A percentile compares a stretch with the other conserved stretches of the same genome.
Conservation (phyloP, 805 yeast species). For the Ogataea philodendri region DNA sequence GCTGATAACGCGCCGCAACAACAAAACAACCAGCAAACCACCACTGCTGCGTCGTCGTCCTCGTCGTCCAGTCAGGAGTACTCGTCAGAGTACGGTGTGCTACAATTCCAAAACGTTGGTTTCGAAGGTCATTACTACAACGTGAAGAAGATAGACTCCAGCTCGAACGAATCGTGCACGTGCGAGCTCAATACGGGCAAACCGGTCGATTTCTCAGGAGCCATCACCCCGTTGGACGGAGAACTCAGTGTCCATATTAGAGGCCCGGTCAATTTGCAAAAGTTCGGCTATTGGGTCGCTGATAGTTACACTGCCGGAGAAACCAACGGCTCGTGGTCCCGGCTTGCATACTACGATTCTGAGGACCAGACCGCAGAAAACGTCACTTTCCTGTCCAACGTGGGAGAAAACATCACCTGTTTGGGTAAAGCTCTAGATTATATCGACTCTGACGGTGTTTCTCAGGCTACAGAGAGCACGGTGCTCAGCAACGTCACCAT, state of each 20-base stretch:
- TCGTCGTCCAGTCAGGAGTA: constrained; percentile 15
- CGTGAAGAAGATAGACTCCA: constrained; percentile 44
- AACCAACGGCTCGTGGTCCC: constrained; percentile 50
- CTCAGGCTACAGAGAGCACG: constrained; percentile 45
- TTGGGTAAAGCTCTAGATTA: constrained; percentile 66
- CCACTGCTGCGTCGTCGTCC: constrained; percentile 7
- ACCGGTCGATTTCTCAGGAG: constrained; percentile 46
- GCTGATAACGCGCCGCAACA: constrained; percentile 1
- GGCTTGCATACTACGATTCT: constrained; percentile 60
- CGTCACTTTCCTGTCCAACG: constrained; percentile 64
- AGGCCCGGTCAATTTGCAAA: constrained; percentile 63
- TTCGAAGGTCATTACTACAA: constrained; percentile 50
- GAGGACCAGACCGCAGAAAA: constrained; percentile 49
- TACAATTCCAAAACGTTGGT: constrained; percentile 56
- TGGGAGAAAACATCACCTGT: constrained; percentile 60
- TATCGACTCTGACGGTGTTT: constrained; percentile 56
- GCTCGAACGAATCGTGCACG: constrained; percentile 44
- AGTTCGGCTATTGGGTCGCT: constrained; percentile 62
- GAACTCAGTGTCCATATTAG: constrained; percentile 76
- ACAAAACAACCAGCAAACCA: constrained; percentile 2
- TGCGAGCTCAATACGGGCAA: constrained; percentile 40
- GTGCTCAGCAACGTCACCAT: constrained; percentile 48
- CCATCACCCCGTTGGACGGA: constrained; percentile 63
- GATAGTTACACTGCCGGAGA: constrained; percentile 38
- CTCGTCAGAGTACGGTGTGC: constrained; percentile 36